Percentiles rank a stretch among this genome's conserved stretches.
phyloP scores from a whole-genome alignment of 345 rosid species.

The Lenwebbia sp. region DNA sequence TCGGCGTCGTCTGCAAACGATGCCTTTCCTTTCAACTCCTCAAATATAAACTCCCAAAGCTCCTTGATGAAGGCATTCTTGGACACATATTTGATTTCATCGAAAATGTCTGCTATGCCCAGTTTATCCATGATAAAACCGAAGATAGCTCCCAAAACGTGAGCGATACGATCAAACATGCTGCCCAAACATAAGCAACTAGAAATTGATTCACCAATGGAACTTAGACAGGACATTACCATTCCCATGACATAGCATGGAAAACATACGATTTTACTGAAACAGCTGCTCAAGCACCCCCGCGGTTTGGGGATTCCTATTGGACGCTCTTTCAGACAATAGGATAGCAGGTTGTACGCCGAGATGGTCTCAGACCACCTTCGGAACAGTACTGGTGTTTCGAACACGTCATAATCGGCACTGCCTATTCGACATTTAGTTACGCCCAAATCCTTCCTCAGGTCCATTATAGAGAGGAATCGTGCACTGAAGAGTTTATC shows the following conservation, averaged over 20 bases:
- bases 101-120: conserved; percentile 22
- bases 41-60: conserved; percentile 42
- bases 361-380: conserved; percentile 48
- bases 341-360: conserved; percentile 37
- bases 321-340: conserved; percentile 21
- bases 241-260: not conserved
- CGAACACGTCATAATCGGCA: conserved; percentile 5
- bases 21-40: conserved; percentile 27
- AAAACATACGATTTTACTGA: not conserved
- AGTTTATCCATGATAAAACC: not conserved
- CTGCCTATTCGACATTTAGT: not conserved
- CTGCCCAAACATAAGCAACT: not conserved
- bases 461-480: conserved; percentile 16
- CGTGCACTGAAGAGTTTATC: not conserved
- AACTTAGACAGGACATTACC: not conserved
- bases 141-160: not conserved
- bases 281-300: not conserved
- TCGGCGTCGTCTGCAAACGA: conserved; percentile 23
- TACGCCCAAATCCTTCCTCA: not conserved
- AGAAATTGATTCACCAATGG: not conserved
- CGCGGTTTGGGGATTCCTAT: conserved; percentile 9
- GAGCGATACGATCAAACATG: not conserved
- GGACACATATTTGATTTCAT: conserved; percentile 16
- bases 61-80: conserved; percentile 28
- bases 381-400: conserved; percentile 18